A percentile compares a stretch with the other conserved stretches of the same genome.
These are phyloP conservation scores for Pichia sp. DNA, from an alignment of 1,139 yeast genomes.

Conservation along the genomic window DNA sequence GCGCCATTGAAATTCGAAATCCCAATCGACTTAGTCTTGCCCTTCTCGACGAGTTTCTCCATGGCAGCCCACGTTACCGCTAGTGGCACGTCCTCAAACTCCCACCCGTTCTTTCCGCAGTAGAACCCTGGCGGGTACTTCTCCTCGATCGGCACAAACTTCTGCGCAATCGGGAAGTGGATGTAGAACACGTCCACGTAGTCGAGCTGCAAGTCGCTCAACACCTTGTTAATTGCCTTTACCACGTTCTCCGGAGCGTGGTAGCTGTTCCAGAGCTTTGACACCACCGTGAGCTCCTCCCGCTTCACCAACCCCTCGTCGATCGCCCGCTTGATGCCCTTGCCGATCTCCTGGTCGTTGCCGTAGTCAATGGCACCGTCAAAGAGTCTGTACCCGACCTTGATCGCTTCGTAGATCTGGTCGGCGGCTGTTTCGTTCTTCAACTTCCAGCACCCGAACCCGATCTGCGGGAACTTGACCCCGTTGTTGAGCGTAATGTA, in stretches of 20 bases:
- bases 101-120: constrained; percentile 54
- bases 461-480: constrained; percentile 31
- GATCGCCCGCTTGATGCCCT: constrained; percentile 61
- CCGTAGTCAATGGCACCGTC: constrained; percentile 81
- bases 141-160: constrained; percentile 65
- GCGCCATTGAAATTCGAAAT: constrained; percentile 80
- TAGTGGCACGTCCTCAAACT: constrained; percentile 66
- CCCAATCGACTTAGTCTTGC: constrained; percentile 75
- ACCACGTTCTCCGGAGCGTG: constrained; percentile 64
- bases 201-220: constrained; percentile 60
- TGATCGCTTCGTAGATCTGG: constrained; percentile 32
- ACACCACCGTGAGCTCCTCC: constrained; percentile 68
- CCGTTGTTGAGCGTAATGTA: constrained; percentile 28
- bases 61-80: constrained; percentile 76
- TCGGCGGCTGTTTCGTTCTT: constrained; percentile 50
- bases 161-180: constrained; percentile 78
- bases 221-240: constrained; percentile 56
- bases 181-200: constrained; percentile 71
- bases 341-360: constrained; percentile 70
- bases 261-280: constrained; percentile 77
- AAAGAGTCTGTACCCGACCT: constrained; percentile 62
- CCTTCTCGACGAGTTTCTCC: constrained; percentile 58
- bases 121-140: constrained; percentile 74
- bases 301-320: constrained; percentile 65
- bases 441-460: constrained; percentile 39